Evolutionary conservation across 2,329 filamentous ascomycete genomes (phyloP).

Genomic region (Neoscytalidium dimidiatum): DNA sequence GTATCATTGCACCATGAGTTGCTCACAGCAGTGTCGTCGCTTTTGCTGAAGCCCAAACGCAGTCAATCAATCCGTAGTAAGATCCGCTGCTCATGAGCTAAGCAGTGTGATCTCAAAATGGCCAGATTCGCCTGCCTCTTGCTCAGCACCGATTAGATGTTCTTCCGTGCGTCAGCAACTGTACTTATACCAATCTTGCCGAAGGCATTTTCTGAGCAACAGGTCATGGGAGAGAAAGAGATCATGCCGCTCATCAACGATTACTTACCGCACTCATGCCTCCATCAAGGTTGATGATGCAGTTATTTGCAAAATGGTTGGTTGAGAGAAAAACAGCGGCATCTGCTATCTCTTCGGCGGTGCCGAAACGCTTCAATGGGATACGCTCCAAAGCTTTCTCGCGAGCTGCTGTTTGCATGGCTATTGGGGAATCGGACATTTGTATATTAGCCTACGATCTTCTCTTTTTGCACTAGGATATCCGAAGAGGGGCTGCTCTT

Average conservation of each 20-base stretch:
- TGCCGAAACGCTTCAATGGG: slow-evolving; percentile 67
- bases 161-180: background rate
- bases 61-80: background rate
- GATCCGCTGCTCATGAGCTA: background rate
- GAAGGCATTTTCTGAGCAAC: background rate
- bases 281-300: slow-evolving; percentile 81
- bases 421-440: slow-evolving; percentile 30
- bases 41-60: slow-evolving; percentile 1
- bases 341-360: slow-evolving; percentile 73
- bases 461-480: background rate
- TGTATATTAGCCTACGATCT: slow-evolving; percentile 20
- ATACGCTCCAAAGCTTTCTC: slow-evolving; percentile 53
- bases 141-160: slow-evolving; percentile 12
- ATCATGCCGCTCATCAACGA: background rate
- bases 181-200: slow-evolving; percentile 13
- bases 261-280: slow-evolving; percentile 66
- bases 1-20: background rate
- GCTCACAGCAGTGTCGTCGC: background rate
- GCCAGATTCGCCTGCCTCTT: background rate
- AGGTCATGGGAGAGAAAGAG: background rate
- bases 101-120: background rate
- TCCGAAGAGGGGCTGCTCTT: background rate
- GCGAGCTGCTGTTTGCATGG: slow-evolving; percentile 43
- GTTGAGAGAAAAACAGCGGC: slow-evolving; percentile 75
- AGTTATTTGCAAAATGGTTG: slow-evolving; percentile 85